phyloP scores from a whole-genome alignment of 768 basidiomycete genomes.

The Tulasnella calospora region DNA sequence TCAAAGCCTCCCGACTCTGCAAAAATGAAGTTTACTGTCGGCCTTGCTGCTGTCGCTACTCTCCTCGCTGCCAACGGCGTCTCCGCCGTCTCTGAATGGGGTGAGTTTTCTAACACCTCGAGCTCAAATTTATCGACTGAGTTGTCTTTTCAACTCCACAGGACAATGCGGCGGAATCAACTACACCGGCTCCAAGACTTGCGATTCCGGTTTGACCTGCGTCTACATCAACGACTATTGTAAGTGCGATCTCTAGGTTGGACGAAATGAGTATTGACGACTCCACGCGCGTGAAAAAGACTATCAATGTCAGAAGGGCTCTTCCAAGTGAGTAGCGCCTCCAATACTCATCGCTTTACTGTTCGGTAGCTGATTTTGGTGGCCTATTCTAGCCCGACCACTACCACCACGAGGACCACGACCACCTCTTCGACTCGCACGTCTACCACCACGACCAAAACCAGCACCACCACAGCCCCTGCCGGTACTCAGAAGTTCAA shows the following conservation, averaged over 20 bases:
- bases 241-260: not conserved
- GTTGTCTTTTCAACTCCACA: not conserved
- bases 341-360: not conserved
- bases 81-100: constrained; percentile 22
- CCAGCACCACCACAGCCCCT: constrained; percentile 1
- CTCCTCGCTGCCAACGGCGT: constrained; percentile 12
- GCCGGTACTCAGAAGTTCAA: constrained; percentile 44
- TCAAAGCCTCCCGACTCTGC: not conserved
- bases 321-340: not conserved
- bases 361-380: not conserved
- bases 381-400: constrained; percentile 32
- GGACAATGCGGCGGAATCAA: constrained; percentile 28
- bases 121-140: not conserved
- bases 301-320: constrained; percentile 11
- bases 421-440: constrained; percentile 33
- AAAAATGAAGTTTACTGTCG: constrained; percentile 18
- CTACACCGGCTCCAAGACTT: constrained; percentile 43
- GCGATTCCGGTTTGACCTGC: constrained; percentile 46
- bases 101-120: not conserved
- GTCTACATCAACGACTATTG: constrained; percentile 41
- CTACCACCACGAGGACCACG: constrained; percentile 34
- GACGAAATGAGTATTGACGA: not conserved
- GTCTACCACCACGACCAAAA: constrained; percentile 26
- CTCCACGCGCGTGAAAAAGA: not conserved
- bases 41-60: constrained; percentile 17